Evolutionary conservation across 148 eudicot species (phyloP), one percentile per base, ranked within the genome.

Genomic region (Silene uniflora): DNA sequence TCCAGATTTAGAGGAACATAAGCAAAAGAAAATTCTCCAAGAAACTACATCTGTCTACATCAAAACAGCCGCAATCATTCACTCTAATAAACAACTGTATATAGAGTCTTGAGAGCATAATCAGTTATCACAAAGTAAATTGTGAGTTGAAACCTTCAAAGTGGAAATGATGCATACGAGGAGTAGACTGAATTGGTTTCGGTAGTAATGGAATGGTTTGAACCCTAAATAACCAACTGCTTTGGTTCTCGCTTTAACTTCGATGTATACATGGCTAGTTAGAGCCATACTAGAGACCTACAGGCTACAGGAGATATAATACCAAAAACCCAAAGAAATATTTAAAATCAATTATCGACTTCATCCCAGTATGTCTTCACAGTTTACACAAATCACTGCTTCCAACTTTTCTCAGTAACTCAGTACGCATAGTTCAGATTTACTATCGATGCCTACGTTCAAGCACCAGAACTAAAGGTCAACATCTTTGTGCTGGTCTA

Each of bases 301-400:
- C n/a, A n/a, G n/a, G n/a, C 18, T 60, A 66, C 22, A 66, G 47
- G 10, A 32, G 22, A 32, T 32, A 66, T 1, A 35, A 66, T 66
- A 42, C 22, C 23, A 18, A 5, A 7, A 3, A 18, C 46, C 21
- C 47, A 0, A 8, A 19, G 1, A 1, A 8, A 32, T 32, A 18
- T 3, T 35, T 16, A 32, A 35, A 16, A 32, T 66, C 22, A 42
- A 35, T 18, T 16, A 35, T 35, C 39, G 2, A 63, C 21, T 32
- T 66, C 18, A 32, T 66, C 47, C 49, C 49, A 66, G 21, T 17
- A 66, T 66, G 22, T 66, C 69, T 66, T 66, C 23, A 66, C 47
- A 5, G 46, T 66, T 66, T 8, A 16, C 35, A 9, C 47, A 52
- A 52, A 52, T 52, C 56, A 52, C 17, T 52, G 17, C 56, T 52